These are phyloP conservation scores for Yamadazyma sp. DNA, from an alignment of 1,139 yeast genomes.

Conservation along the genomic window DNA sequence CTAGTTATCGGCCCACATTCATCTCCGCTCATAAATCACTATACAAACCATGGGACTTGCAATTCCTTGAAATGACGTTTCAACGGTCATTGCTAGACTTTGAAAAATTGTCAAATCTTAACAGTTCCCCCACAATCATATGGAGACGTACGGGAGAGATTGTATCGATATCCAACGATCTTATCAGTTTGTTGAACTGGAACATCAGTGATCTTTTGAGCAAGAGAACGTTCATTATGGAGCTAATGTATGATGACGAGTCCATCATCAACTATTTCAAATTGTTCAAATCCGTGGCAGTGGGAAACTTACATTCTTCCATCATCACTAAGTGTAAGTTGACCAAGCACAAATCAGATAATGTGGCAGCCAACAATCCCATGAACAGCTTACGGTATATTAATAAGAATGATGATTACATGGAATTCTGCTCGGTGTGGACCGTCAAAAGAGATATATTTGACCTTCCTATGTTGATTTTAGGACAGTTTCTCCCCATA, in stretches of 20 bases:
- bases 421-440: slow-evolving; percentile 61
- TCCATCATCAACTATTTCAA: slow-evolving; percentile 44
- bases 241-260: slow-evolving; percentile 50
- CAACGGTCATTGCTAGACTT: slow-evolving; percentile 69
- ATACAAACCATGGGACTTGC: slow-evolving; percentile 60
- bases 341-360: slow-evolving; percentile 22
- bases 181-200: slow-evolving; percentile 62
- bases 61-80: slow-evolving; percentile 66
- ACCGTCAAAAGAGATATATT: slow-evolving; percentile 80
- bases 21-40: slow-evolving; percentile 70
- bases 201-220: slow-evolving; percentile 47
- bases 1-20: slow-evolving; percentile 70
- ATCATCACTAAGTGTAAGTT: slow-evolving; percentile 50
- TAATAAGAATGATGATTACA: slow-evolving; percentile 24
- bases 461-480: slow-evolving; percentile 71
- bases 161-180: slow-evolving; percentile 67
- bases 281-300: slow-evolving; percentile 50
- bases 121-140: slow-evolving; percentile 68
- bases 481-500: slow-evolving; percentile 48
- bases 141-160: slow-evolving; percentile 82
- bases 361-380: not conserved
- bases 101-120: slow-evolving; percentile 57
- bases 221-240: slow-evolving; percentile 53
- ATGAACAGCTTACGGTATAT: not conserved
- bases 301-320: slow-evolving; percentile 50